phyloP scores from a whole-genome alignment of 2,329 filamentous ascomycete genomes.

The Fusarium multiceps region DNA sequence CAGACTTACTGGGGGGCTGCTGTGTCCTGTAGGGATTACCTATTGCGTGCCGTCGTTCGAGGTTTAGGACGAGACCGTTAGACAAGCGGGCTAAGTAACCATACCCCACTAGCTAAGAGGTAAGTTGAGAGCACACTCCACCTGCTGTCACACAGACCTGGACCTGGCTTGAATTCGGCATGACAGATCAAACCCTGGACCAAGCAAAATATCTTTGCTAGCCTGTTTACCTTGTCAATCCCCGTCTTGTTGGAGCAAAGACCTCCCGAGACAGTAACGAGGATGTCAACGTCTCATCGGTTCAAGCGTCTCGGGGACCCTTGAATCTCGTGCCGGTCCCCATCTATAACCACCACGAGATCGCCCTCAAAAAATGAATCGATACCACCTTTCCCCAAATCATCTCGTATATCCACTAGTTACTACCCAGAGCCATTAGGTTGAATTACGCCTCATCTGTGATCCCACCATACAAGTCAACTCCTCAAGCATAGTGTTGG shows the following conservation, averaged over 20 bases:
- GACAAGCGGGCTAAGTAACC: conserved; percentile 21
- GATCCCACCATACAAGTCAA: conserved; percentile 20
- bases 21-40: neutral
- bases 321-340: conserved; percentile 19
- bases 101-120: conserved; percentile 26
- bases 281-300: conserved; percentile 35
- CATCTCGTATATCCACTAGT: neutral
- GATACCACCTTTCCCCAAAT: conserved; percentile 10
- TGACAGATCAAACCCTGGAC: conserved; percentile 36
- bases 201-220: conserved; percentile 35
- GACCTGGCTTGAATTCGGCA: conserved; percentile 39
- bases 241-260: conserved; percentile 36
- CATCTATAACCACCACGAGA: conserved; percentile 31
- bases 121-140: conserved; percentile 23
- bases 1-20: conserved; percentile 2
- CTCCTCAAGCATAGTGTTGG: conserved; percentile 11
- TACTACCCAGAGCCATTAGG: conserved; percentile 18
- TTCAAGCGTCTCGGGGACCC: conserved; percentile 24
- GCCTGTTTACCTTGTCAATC: conserved; percentile 28
- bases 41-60: conserved; percentile 37
- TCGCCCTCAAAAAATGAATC: conserved; percentile 24
- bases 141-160: conserved; percentile 36
- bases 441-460: conserved; percentile 12
- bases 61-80: conserved; percentile 30
- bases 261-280: conserved; percentile 38